Evolutionary conservation across 2,329 filamentous ascomycete species (phyloP).

Genomic region (Chalaropsis thielavioides): DNA sequence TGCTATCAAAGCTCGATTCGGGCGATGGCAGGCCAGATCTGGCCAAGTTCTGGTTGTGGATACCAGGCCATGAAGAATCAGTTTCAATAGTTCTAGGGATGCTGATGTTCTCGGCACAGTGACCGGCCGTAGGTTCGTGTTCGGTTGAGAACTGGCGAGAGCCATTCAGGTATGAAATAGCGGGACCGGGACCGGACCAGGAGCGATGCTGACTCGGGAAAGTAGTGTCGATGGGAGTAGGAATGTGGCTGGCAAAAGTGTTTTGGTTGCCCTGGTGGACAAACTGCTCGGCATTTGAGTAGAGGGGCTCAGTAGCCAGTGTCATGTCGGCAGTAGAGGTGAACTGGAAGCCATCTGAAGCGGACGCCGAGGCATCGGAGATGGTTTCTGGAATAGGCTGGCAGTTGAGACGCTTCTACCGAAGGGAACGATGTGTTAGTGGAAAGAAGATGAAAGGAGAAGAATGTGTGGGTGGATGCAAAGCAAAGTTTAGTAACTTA

Average conservation of each 20-base stretch:
- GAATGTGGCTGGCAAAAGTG: constrained; percentile 33
- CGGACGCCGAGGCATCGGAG: not conserved
- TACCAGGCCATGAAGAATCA: constrained; percentile 35
- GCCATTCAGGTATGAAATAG: constrained; percentile 5
- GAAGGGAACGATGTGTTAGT: not conserved
- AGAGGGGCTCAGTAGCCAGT: constrained; percentile 31
- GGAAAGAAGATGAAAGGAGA: not conserved
- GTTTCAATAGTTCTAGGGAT: constrained; percentile 36
- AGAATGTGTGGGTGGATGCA: not conserved
- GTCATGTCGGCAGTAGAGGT: constrained; percentile 33
- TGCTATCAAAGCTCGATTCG: constrained; percentile 25
- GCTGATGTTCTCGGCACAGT: constrained; percentile 24
- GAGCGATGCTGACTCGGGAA: constrained; percentile 35
- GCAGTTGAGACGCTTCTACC: constrained; percentile 17
- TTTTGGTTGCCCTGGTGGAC: not conserved
- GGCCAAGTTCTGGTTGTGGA: constrained; percentile 37
- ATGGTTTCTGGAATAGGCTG: constrained; percentile 3
- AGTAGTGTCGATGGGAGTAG: constrained; percentile 44
- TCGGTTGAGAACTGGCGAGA: not conserved
- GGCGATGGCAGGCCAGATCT: constrained; percentile 23
- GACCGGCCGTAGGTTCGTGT: not conserved
- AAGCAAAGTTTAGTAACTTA: constrained; percentile 6
- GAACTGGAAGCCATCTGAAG: constrained; percentile 7
- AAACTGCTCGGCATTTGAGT: constrained; percentile 19
- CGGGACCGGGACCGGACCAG: constrained; percentile 31